A percentile compares a stretch with the other conserved stretches of the same genome.
These are phyloP conservation scores for Ganoderma meredithae DNA, from an alignment of 1,284 basidiomycete species.

Conservation along the genomic window DNA sequence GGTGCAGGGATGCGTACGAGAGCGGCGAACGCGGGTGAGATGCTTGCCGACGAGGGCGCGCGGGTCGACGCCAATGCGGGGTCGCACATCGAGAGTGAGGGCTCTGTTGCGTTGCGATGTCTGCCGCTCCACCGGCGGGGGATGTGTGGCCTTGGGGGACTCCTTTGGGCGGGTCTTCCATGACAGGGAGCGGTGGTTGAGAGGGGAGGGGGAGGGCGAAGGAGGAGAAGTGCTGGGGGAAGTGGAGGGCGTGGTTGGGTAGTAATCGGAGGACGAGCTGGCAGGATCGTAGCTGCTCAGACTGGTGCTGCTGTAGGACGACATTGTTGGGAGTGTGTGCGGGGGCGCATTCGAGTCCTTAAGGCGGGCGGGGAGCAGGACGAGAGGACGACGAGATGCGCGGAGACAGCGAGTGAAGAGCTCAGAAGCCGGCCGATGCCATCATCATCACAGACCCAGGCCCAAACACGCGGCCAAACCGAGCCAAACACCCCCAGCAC, in stretches of 20 bases:
- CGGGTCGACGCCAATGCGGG: constrained; percentile 55
- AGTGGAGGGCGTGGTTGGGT: constrained; percentile 27
- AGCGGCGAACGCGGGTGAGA: constrained; percentile 56
- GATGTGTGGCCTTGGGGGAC: background rate
- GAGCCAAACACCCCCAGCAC: constrained; percentile 23
- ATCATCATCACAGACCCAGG: constrained; percentile 23
- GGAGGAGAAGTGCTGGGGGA: constrained; percentile 20
- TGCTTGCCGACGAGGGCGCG: constrained; percentile 58
- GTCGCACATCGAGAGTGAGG: constrained; percentile 19
- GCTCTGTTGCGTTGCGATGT: constrained; percentile 13
- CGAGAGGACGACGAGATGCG: constrained; percentile 10
- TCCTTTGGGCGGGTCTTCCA: background rate
- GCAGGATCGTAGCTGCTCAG: constrained; percentile 31
- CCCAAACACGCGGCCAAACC: constrained; percentile 32
- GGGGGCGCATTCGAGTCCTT: constrained; percentile 15
- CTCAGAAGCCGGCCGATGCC: constrained; percentile 22
- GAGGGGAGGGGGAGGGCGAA: constrained; percentile 14
- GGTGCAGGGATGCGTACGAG: constrained; percentile 60
- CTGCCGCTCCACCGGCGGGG: constrained; percentile 1
- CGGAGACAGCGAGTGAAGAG: constrained; percentile 8
- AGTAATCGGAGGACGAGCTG: constrained; percentile 24
- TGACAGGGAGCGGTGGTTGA: background rate
- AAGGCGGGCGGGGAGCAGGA: constrained; percentile 9
- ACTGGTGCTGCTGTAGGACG: constrained; percentile 34
- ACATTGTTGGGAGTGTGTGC: constrained; percentile 24